Conservation (phyloP, 306 rosid species). For the Oemleria cerasiformis region DNA sequence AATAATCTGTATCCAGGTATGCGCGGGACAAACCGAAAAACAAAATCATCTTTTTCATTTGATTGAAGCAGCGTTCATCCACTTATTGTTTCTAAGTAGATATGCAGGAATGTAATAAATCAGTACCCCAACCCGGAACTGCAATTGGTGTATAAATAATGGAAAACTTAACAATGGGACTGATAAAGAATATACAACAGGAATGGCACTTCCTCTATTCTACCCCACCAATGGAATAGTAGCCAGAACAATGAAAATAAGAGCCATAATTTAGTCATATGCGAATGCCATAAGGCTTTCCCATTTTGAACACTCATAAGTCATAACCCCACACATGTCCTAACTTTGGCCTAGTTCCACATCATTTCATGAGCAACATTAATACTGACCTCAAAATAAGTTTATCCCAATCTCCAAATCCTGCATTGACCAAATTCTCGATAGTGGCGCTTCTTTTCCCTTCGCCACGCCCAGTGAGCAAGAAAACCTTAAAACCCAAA, state of each 20-base stretch:
- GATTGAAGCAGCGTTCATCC: conserved; percentile 3
- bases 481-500: conserved; percentile 72
- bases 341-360: neutral
- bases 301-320: neutral
- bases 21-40: neutral
- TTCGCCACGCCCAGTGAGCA: conserved; percentile 85
- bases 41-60: neutral
- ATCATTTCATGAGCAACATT: neutral
- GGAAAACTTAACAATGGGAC: conserved; percentile 9
- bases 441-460: conserved; percentile 52
- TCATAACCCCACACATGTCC: neutral
- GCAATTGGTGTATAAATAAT: neutral
- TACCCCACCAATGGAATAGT: neutral
- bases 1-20: neutral
- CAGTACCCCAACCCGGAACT: conserved; percentile 8
- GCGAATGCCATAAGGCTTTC: neutral
- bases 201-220: neutral
- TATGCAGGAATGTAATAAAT: neutral
- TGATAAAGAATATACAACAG: neutral
- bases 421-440: conserved; percentile 69
- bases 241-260: neutral
- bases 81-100: neutral
- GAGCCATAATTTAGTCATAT: neutral
- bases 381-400: conserved; percentile 69
- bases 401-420: conserved; percentile 69